These are phyloP conservation scores for Exophiala calicioides DNA, from an alignment of 2,329 filamentous ascomycete genomes.

Conservation along the genomic window DNA sequence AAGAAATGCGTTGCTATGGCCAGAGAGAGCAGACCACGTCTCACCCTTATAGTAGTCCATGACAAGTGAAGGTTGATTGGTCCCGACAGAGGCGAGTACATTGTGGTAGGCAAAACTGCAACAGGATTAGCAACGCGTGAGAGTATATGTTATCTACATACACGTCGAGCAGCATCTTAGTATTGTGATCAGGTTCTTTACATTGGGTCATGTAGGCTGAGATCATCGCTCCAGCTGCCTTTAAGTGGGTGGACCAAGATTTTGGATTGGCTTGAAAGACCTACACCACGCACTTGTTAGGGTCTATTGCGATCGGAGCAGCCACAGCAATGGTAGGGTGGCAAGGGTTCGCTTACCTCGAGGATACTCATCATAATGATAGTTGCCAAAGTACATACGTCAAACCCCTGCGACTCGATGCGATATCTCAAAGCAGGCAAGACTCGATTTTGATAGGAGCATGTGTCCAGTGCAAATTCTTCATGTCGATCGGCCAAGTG, in stretches of 20 bases:
- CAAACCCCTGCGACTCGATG: slow-evolving; percentile 9
- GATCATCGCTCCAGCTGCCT: slow-evolving; percentile 6
- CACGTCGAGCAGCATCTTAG: slow-evolving; percentile 11
- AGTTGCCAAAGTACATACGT: slow-evolving; percentile 5
- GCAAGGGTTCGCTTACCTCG: slow-evolving; percentile 4
- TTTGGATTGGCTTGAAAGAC: slow-evolving; percentile 11
- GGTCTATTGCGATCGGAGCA: background rate
- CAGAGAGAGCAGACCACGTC: slow-evolving; percentile 9
- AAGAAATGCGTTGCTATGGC: slow-evolving; percentile 8
- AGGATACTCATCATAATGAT: slow-evolving; percentile 15
- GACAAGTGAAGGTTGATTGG: slow-evolving; percentile 4
- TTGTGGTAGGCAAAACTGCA: slow-evolving; percentile 15
- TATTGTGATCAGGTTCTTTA: slow-evolving; percentile 8
- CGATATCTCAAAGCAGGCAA: background rate
- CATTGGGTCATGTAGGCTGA: slow-evolving; percentile 7
- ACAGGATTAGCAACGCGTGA: too few relatives aligned
- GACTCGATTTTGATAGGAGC: slow-evolving; percentile 9
- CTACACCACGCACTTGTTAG: slow-evolving; percentile 1
- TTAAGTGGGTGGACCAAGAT: slow-evolving; percentile 7
- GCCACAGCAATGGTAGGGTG: background rate
- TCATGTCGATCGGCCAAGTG: slow-evolving; percentile 6
- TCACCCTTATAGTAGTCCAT: slow-evolving; percentile 10
- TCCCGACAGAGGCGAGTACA: slow-evolving; percentile 6
- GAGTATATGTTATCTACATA: slow-evolving; percentile 1
- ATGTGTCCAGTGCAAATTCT: slow-evolving; percentile 4